Percentiles rank a stretch among this genome's conserved stretches.
phyloP scores from a whole-genome alignment of 371 early-diverging fungal species.

The Rhizopus delemar region DNA sequence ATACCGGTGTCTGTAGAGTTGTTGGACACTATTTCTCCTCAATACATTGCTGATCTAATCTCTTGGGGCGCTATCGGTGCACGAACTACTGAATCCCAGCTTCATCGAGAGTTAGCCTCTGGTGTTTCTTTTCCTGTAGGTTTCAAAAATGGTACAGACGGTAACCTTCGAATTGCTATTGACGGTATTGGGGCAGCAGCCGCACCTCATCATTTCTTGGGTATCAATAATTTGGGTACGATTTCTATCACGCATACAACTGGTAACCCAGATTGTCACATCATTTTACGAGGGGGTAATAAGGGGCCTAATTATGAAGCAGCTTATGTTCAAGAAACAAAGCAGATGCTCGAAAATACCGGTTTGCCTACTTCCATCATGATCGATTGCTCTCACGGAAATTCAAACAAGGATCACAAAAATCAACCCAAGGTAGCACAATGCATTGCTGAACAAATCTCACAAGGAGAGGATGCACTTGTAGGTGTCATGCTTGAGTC shows the following conservation, averaged over 20 bases:
- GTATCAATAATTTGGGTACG: constrained; percentile 91
- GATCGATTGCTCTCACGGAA: constrained; percentile 86
- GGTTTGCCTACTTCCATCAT: constrained; percentile 59
- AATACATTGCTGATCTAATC: constrained; percentile 89
- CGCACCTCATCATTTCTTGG: constrained; percentile 86
- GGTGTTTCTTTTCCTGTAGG: constrained; percentile 94
- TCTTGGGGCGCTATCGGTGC: constrained; percentile 96
- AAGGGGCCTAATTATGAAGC: constrained; percentile 82
- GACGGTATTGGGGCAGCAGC: constrained; percentile 91
- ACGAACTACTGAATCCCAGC: constrained; percentile 89
- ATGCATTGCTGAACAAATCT: constrained; percentile 55
- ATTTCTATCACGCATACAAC: constrained; percentile 85
- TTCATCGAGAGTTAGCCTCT: constrained; percentile 92
- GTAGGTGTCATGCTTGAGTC: constrained; percentile 94
- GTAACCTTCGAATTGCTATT: constrained; percentile 81
- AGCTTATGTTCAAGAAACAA: constrained; percentile 50
- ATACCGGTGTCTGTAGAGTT: constrained; percentile 89
- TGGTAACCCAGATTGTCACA: constrained; percentile 69
- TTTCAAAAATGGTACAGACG: constrained; percentile 94
- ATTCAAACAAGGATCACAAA: constrained; percentile 72
- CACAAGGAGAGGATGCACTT: constrained; percentile 67
- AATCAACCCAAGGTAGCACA: constrained; percentile 67
- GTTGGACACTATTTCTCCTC: constrained; percentile 92
- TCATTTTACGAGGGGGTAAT: constrained; percentile 70
- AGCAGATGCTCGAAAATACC: constrained; percentile 55